These are phyloP conservation scores for Botryococcus braunii DNA, from an alignment of 163 green algal species.

Conservation along the genomic window DNA sequence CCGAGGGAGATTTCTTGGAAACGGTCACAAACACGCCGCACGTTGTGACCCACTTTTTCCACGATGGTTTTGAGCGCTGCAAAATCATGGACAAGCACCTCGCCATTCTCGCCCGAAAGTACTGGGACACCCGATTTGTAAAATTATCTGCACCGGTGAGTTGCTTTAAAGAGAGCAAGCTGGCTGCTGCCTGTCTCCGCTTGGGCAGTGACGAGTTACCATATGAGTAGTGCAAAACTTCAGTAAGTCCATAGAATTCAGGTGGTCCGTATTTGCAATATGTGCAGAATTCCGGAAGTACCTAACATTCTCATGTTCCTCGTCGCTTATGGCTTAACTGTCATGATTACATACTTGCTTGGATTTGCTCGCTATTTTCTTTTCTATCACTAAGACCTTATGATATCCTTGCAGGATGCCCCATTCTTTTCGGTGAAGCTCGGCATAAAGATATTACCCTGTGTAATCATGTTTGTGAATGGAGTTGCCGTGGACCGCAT, in stretches of 20 bases:
- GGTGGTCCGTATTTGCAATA: too few species aligned
- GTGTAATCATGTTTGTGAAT: conserved; percentile 71
- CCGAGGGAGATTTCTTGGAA: conserved; percentile 69
- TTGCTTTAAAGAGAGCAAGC: too few species aligned
- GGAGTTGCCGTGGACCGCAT: conserved; percentile 71
- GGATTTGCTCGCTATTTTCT: too few species aligned
- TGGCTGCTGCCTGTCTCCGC: too few species aligned
- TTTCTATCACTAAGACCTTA: too few species aligned
- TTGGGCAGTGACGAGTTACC: too few species aligned
- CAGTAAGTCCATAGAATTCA: too few species aligned
- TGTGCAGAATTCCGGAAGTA: too few species aligned
- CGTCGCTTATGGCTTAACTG: too few species aligned
- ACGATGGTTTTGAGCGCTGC: conserved; percentile 89
- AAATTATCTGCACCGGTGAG: conserved; percentile 75
- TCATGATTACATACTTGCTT: too few species aligned
- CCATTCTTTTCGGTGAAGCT: conserved; percentile 96
- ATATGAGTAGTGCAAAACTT: too few species aligned
- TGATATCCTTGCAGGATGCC: conserved; percentile 52
- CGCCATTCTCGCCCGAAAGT: conserved; percentile 47
- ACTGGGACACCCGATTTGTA: conserved; percentile 87
- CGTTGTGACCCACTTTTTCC: conserved; percentile 90
- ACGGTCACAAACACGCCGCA: conserved; percentile 70
- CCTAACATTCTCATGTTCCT: too few species aligned
- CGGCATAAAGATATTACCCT: conserved; percentile 82
- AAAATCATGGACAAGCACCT: conserved; percentile 95